Conservation (phyloP, 2,329 filamentous ascomycete species). For the Hypoxylon sp. region DNA sequence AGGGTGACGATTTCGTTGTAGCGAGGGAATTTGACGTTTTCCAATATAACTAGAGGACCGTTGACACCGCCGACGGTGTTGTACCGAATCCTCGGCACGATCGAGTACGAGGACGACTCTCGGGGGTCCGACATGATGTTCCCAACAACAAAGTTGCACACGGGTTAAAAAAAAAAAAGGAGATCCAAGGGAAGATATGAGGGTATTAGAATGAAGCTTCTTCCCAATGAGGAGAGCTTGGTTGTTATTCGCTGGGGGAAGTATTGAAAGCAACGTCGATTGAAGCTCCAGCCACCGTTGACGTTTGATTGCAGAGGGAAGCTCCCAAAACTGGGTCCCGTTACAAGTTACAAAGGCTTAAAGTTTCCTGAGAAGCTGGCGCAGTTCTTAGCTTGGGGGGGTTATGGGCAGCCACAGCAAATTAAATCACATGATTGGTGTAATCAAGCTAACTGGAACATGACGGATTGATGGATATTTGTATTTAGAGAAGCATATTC, state of each 20-base stretch:
- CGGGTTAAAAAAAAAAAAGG: too few species aligned
- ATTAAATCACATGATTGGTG: conserved; percentile 21
- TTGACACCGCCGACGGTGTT: conserved; percentile 99
- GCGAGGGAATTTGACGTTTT: conserved; percentile 97
- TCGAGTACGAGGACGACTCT: conserved; percentile 67
- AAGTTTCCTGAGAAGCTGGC: conserved; percentile 31
- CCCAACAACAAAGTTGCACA: conserved; percentile 7
- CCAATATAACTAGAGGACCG: conserved; percentile 95
- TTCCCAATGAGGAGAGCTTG: conserved; percentile 23
- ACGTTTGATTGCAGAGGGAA: conserved; percentile 31
- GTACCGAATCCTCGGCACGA: conserved; percentile 78
- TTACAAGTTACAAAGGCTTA: conserved; percentile 1
- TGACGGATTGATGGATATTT: not conserved
- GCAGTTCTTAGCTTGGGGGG: conserved; percentile 21
- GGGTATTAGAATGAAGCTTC: conserved; percentile 12
- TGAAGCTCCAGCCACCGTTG: conserved; percentile 37
- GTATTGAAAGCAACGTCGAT: conserved; percentile 25
- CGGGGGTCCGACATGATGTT: conserved; percentile 59
- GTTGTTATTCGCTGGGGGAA: conserved; percentile 23
- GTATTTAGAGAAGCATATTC: not conserved
- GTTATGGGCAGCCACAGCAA: conserved; percentile 27
- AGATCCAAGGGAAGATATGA: conserved; percentile 19
- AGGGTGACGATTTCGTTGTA: conserved; percentile 98
- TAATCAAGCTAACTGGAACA: not conserved
- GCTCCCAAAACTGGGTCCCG: conserved; percentile 26